Evolutionary conservation across 257 asterid species (phyloP).

Genomic region (Solanum bukasovii): DNA sequence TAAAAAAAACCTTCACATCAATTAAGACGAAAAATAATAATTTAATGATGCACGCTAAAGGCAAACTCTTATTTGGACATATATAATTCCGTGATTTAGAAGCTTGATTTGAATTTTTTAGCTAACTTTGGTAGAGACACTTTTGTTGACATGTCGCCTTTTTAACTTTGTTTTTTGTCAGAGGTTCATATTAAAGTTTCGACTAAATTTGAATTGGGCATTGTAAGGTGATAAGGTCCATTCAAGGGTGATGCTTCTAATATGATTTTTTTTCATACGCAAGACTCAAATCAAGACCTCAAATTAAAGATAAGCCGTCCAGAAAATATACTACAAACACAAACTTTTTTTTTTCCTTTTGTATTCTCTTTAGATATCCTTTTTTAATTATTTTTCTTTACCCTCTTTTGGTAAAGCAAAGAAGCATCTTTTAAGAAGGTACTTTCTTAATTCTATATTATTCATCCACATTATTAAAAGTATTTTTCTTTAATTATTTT

Average conservation of each 20-base stretch:
- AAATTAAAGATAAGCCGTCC: no score
- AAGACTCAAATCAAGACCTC: no score
- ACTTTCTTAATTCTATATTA: not conserved
- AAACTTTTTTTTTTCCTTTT: not conserved
- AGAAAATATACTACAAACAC: not conserved
- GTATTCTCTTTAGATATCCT: not conserved
- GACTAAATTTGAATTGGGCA: no score
- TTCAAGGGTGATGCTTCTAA: accelerated
- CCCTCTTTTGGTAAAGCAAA: not conserved
- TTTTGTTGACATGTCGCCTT: not conserved
- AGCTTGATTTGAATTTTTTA: not conserved
- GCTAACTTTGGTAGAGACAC: not conserved
- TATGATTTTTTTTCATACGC: no score
- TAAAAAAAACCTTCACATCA: not conserved
- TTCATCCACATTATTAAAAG: not conserved
- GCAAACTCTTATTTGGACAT: not conserved
- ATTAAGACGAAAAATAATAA: not conserved
- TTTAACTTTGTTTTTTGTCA: not conserved
- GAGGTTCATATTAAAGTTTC: accelerated
- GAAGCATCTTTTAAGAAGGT: not conserved
- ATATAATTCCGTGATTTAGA: not conserved
- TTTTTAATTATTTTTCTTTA: not conserved
- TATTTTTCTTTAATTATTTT: not conserved
- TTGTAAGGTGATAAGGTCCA: not conserved
- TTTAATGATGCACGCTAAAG: not conserved